A percentile compares a stretch with the other conserved stretches of the same genome.
Conservation (phyloP, 495 filamentous ascomycete genomes). For the Haplographium delicatum region DNA sequence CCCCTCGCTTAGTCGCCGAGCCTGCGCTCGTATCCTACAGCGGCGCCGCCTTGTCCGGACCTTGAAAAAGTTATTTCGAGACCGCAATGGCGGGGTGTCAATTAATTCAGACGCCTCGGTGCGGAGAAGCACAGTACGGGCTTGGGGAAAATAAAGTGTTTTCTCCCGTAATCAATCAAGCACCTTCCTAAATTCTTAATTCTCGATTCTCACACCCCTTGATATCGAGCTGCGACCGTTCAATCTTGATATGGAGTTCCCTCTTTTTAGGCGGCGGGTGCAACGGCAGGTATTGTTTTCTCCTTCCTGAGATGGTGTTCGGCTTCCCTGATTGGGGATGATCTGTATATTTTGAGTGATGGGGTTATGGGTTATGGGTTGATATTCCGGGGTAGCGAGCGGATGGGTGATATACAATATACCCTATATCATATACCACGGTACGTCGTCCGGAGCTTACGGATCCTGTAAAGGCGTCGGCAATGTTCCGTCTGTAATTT, state of each 20-base stretch:
- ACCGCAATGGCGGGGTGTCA: background rate
- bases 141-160: conserved; percentile 2
- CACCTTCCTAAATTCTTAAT: no score
- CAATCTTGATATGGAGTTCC: conserved; percentile 1
- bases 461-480: no score
- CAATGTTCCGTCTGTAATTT: no score
- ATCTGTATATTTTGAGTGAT: conserved; percentile 22
- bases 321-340: conserved; percentile 8
- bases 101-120: conserved; percentile 3
- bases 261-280: conserved; percentile 7
- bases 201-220: no score
- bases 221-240: background rate
- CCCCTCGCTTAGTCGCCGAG: no score
- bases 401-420: no score
- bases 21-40: no score
- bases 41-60: background rate
- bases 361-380: no score
- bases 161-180: conserved; percentile 8
- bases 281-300: background rate
- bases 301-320: background rate
- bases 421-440: no score
- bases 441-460: no score
- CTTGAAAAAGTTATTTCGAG: background rate
- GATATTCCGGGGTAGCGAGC: no score
- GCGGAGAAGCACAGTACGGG: conserved; percentile 1